Evolutionary conservation across 345 rosid species (phyloP).

Genomic region (Hibiscus trionum): DNA sequence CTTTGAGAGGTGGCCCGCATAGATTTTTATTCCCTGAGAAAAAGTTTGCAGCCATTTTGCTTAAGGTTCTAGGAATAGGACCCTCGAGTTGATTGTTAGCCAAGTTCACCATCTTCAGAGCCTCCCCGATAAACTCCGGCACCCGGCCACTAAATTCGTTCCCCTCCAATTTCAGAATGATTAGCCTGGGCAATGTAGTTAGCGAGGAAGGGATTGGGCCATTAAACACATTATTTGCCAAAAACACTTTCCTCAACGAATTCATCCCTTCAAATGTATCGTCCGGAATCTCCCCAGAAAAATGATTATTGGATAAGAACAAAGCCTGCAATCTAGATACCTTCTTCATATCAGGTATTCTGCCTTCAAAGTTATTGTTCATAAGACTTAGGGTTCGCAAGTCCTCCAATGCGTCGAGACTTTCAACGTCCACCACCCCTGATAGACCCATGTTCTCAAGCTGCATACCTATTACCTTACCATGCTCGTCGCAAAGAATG

Average conservation of each 20-base stretch:
- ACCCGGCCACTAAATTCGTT: conserved; percentile 49
- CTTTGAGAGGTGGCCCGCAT: conserved; percentile 47
- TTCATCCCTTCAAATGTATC: conserved; percentile 53
- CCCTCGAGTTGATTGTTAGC: conserved; percentile 66
- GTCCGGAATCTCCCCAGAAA: conserved; percentile 46
- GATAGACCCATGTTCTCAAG: conserved; percentile 49
- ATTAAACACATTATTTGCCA: conserved; percentile 50
- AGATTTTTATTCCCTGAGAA: conserved; percentile 61
- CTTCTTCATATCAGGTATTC: conserved; percentile 45
- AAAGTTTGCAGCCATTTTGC: conserved; percentile 27
- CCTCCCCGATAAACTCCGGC: conserved; percentile 39
- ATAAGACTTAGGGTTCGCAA: conserved; percentile 57
- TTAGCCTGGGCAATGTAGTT: conserved; percentile 38
- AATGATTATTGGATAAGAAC: conserved; percentile 54
- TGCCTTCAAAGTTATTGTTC: conserved; percentile 56
- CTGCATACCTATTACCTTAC: conserved; percentile 47
- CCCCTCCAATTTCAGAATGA: conserved; percentile 51
- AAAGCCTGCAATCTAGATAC: conserved; percentile 40
- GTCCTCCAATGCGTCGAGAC: conserved; percentile 27
- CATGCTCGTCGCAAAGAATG: conserved; percentile 34
- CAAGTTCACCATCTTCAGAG: conserved; percentile 33
- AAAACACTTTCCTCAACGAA: conserved; percentile 42
- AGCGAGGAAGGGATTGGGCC: conserved; percentile 56
- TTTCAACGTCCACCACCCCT: conserved; percentile 38
- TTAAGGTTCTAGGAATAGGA: conserved; percentile 50